Evolutionary conservation across 2,329 filamentous ascomycete species (phyloP), one percentile per base, ranked within the genome.

Genomic region (Fusarium sp.): DNA sequence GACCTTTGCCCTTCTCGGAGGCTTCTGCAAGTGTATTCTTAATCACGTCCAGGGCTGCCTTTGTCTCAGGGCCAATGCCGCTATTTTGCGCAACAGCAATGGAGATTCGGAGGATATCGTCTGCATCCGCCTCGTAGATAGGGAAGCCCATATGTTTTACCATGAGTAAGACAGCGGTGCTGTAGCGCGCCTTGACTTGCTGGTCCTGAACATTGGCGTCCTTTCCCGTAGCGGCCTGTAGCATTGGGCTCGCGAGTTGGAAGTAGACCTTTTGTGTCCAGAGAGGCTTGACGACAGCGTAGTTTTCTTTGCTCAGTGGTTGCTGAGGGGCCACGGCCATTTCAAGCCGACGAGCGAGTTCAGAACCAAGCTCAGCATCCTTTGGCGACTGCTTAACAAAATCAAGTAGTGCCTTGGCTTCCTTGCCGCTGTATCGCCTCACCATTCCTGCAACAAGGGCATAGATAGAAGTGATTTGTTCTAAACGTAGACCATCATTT

Each of bases 121-220:
- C 79, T 1, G 81, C 76, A 48, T 89, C 86, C 17, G 83, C 81
- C 43, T 86, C 81, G 72, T 86, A 89, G 19, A 87, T 80, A 3
- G 79, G 73, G 52, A 83, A 86, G 19, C 76, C 76, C 58, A 87
- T 80, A 71, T 86, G 81, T 62, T 80, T 82, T 9, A 87, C 76
- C 46, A 86, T 79, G 0, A 83, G 77, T 7, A 89, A 78, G 7
- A 83, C 79, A 4, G 80, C 82, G 28, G 86, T 78, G 30, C 83
- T 80, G 51, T 82, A 82, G 61, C 83, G 83, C 2, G 74, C 76
- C 61, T 74, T 78, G 52, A 67, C 62, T 10, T 69, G 69, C 15
- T 72, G 76, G 35, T 75, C 75, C 19, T 72, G 69, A 6, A 73
- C 58, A 9, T 74, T 65, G 22, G 77, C 67, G n/a, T 78, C 68